Evolutionary conservation across 352 stramenopile species (phyloP).

Genomic region (Pythium coloratum): DNA sequence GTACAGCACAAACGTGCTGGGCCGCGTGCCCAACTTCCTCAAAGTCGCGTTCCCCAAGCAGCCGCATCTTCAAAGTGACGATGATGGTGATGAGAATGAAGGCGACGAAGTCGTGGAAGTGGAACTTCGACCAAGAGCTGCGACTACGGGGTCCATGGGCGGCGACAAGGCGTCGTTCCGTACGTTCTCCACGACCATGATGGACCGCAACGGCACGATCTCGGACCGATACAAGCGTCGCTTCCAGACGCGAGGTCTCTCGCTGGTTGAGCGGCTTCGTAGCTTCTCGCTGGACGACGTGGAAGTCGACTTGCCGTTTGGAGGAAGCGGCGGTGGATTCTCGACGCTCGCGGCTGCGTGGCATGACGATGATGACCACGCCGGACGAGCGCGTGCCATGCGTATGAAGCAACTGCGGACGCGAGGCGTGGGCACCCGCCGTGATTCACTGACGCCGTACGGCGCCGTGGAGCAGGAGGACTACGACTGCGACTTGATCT

Average conservation of each 20-base stretch:
- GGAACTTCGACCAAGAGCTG: slow-evolving; percentile 15
- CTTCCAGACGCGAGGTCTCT: neutral
- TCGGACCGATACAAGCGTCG: slow-evolving; percentile 43
- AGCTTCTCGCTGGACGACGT: slow-evolving; percentile 62
- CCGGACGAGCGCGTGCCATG: slow-evolving; percentile 37
- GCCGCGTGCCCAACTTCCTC: slow-evolving; percentile 71
- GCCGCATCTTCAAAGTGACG: slow-evolving; percentile 7
- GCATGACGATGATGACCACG: slow-evolving; percentile 57
- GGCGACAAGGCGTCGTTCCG: slow-evolving; percentile 48
- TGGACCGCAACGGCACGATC: slow-evolving; percentile 52
- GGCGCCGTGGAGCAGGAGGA: slow-evolving; percentile 73
- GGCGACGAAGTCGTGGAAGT: slow-evolving; percentile 15
- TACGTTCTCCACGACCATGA: slow-evolving; percentile 38
- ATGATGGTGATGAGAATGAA: slow-evolving; percentile 16
- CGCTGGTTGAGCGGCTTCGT: slow-evolving; percentile 44
- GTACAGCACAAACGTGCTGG: slow-evolving; percentile 81
- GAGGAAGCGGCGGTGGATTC: neutral
- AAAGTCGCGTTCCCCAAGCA: slow-evolving; percentile 58
- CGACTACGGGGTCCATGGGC: slow-evolving; percentile 23
- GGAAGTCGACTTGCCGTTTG: slow-evolving; percentile 43
- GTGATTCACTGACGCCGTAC: slow-evolving; percentile 48
- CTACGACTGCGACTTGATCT: slow-evolving; percentile 71
- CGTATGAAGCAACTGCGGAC: slow-evolving; percentile 35
- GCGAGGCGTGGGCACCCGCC: slow-evolving; percentile 16
- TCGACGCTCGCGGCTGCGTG: slow-evolving; percentile 33